Evolutionary conservation across 75 land plant genomes (phyloP), one percentile per base, ranked within the genome.

Genomic region (Selaginella tamariscina): DNA sequence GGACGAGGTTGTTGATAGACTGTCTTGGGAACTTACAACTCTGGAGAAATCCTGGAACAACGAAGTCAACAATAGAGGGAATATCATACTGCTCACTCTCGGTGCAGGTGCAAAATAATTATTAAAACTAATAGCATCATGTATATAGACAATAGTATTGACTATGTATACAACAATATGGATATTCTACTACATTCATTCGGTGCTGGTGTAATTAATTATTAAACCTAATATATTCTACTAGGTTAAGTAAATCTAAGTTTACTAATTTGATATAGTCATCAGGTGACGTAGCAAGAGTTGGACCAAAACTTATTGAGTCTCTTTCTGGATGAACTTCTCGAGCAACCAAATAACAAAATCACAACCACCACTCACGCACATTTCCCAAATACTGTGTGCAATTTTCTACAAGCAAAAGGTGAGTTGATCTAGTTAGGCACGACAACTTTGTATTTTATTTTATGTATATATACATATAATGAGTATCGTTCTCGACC

Each of bases 271-370:
- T 66, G 27, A 21, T 64, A 15, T 65, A 56, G 13, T 29, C 60
- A 32, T 74, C 76, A 74, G 76, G 76, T 39, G 76, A 74, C 49
- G 68, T 74, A 39, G 68, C 76, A 31, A 66, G 13, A 29, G 30
- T 74, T 56, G 76, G 76, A 24, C 76, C 76, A 57, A 62, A 44
- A 23, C 76, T 74, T 1, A 26, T 74, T 29, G 33, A 73, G 60
- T 59, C 73, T 32, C 33, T 73, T 24, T 29, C 75, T 39, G n/a
- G n/a, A n/a, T n/a, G n/a, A n/a, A n/a, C n/a, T n/a, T n/a, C n/a
- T n/a, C n/a, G n/a, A n/a, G n/a, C n/a, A n/a, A n/a, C n/a, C n/a
- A n/a, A n/a, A n/a, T n/a, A n/a, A n/a, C n/a, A n/a, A n/a, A n/a
- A n/a, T n/a, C n/a, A n/a, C n/a, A n/a, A n/a, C n/a, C n/a, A n/a